These are phyloP conservation scores for Globisporangium paroecandrum DNA, from an alignment of 352 stramenopile genomes.

Conservation along the genomic window DNA sequence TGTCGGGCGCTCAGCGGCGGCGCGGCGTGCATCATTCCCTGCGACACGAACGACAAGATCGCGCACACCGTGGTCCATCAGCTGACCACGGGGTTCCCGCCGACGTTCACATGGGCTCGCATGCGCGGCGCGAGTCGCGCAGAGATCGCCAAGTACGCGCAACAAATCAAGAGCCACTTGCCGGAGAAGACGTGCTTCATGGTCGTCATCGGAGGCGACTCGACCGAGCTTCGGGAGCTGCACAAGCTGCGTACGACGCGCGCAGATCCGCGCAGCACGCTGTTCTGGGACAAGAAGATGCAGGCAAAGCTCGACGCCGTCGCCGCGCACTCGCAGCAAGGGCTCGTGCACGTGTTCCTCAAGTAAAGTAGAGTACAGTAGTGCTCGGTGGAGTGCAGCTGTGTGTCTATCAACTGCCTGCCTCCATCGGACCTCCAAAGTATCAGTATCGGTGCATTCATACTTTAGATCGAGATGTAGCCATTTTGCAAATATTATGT, in stretches of 20 bases:
- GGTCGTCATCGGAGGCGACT: slow-evolving; percentile 49
- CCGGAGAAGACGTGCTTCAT: slow-evolving; percentile 57
- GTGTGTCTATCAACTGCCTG: background rate
- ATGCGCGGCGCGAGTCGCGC: slow-evolving; percentile 41
- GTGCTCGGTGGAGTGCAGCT: background rate
- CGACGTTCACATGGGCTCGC: slow-evolving; percentile 75
- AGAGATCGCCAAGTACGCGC: slow-evolving; percentile 35
- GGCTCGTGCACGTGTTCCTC: slow-evolving; percentile 62
- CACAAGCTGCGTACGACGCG: slow-evolving; percentile 79
- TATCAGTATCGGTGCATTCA: background rate
- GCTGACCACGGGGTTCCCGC: slow-evolving; percentile 77
- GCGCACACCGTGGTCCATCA: slow-evolving; percentile 63
- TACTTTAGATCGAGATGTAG: background rate
- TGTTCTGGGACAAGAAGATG: slow-evolving; percentile 76
- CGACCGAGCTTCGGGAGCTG: slow-evolving; percentile 54
- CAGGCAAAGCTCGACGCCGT: slow-evolving; percentile 54
- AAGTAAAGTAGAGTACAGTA: slow-evolving; percentile 18
- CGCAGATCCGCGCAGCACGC: slow-evolving; percentile 63
- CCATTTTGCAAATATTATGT: background rate
- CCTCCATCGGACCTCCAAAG: background rate
- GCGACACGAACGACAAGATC: slow-evolving; percentile 43
- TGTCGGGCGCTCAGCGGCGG: slow-evolving; percentile 63
- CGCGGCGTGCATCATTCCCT: slow-evolving; percentile 58
- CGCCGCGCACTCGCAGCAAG: slow-evolving; percentile 47
- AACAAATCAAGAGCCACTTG: slow-evolving; percentile 40